These are phyloP conservation scores for Sabuloglossum arenarium DNA, from an alignment of 495 filamentous ascomycete genomes.

Conservation along the genomic window DNA sequence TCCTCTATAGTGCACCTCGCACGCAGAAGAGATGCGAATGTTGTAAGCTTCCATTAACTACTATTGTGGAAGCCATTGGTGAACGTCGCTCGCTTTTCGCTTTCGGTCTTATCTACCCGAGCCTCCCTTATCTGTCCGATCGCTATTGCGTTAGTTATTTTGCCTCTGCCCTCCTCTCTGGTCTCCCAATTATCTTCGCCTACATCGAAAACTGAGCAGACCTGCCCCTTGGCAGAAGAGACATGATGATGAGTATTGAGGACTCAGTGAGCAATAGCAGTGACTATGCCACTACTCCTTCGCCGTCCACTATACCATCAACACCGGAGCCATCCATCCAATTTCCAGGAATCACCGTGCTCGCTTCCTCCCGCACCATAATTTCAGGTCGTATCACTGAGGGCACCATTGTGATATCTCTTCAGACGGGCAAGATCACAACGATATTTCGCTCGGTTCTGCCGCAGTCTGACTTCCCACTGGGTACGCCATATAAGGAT, in stretches of 20 bases:
- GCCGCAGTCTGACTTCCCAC: constrained; percentile 48
- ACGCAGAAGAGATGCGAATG: neutral
- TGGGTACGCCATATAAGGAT: constrained; percentile 52
- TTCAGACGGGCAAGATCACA: constrained; percentile 61
- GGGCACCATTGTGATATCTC: constrained; percentile 63
- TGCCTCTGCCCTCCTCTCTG: neutral
- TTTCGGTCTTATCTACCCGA: neutral
- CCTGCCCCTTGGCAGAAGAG: neutral
- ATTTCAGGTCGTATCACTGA: constrained; percentile 44
- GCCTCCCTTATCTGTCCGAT: neutral
- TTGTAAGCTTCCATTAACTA: neutral
- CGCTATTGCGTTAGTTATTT: neutral
- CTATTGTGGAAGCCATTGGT: neutral
- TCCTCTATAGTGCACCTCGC: too few relatives aligned
- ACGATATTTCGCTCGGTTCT: constrained; percentile 55
- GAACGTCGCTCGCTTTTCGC: neutral
- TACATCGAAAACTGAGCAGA: neutral
- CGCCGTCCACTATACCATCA: constrained; percentile 8
- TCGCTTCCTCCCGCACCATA: constrained; percentile 67
- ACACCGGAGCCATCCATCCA: constrained; percentile 10
- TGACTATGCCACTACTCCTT: constrained; percentile 8
- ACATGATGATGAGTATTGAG: neutral
- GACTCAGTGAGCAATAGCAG: neutral
- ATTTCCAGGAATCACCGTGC: constrained; percentile 33
- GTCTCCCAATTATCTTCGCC: neutral